phyloP scores from a whole-genome alignment of 2,329 filamentous ascomycete genomes.

The Paecilomyces niveus region DNA sequence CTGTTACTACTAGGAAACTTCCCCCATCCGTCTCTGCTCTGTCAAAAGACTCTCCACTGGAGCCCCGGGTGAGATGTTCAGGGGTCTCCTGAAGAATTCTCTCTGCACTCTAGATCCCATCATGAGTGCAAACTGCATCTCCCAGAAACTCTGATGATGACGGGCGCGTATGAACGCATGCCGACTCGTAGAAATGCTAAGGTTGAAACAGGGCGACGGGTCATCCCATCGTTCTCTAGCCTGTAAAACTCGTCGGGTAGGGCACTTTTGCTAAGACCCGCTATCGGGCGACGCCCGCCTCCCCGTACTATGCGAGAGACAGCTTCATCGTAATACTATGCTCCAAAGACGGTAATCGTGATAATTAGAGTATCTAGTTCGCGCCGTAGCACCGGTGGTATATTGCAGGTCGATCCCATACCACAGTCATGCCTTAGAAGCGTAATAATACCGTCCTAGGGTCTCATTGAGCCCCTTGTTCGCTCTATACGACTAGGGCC shows the following conservation, averaged over 20 bases:
- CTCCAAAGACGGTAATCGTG: background rate
- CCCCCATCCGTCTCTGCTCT: background rate
- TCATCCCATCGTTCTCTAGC: background rate
- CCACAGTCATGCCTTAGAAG: background rate
- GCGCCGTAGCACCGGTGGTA: background rate
- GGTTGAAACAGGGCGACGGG: background rate
- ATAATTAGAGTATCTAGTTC: background rate
- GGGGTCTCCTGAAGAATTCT: background rate
- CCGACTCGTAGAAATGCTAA: background rate
- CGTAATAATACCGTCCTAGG: background rate
- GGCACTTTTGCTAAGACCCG: background rate
- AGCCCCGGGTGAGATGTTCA: background rate
- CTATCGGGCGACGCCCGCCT: background rate
- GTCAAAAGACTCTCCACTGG: background rate
- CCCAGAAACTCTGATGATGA: background rate
- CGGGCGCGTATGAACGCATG: background rate
- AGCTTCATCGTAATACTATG: background rate
- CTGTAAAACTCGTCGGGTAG: background rate
- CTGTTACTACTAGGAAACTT: constrained; percentile 3
- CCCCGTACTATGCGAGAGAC: background rate
- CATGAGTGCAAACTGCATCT: background rate
- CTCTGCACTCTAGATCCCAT: background rate
- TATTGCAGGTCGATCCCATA: background rate
- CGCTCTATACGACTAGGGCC: background rate
- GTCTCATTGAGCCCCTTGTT: background rate